Base-by-base conservation (phyloP, 2,329 filamentous ascomycete genomes). In the Fusarium xylarioides region DNA sequence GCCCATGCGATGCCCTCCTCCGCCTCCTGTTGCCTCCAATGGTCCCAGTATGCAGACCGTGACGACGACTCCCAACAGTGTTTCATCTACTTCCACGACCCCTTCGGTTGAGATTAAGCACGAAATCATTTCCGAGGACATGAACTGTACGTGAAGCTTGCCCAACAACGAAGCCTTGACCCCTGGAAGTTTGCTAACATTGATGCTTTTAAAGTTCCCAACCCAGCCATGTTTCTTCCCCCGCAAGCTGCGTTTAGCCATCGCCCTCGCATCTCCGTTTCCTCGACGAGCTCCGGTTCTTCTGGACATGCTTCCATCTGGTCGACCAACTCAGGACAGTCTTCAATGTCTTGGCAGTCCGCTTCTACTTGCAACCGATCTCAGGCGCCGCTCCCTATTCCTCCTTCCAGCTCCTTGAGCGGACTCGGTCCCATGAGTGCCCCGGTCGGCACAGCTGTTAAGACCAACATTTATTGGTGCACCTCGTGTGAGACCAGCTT, bases 401-500 rank as follows among this genome's bases (percentile, higher is more conserved):
- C 80, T 12, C 81, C 80, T 18, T 77, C 79, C 18, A 76, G 76
- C 28, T 72, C 78, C 30, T 72, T 82, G n/a, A 80, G 79, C 50
- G 80, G 80, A 26, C 79, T 79, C 35, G 72, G 79, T 43, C 76
- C 82, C 30, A 74, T 74, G 63, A 63, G 63, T 62, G 71, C 67
- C 40, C 64, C 74, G 34, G 75, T 76, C 55, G 75, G 76, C 63
- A 77, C 72, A 42, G 74, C 77, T 57, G 80, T 75, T 62, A 81
- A 82, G 75, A 82, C 82, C 52, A 86, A 87, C 70, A 85, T 87
- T 34, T 88, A 88, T 79, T 88, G 86, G 86, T 88, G 86, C 76
- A 88, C 86, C 9, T 87, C 86, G 23, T 88, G 86, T 80, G 89
- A 91, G 79, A 91, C 90, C 54, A 90, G 89, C 50, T 90, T 92